Evolutionary conservation across 176 grass and related monocot genomes (phyloP), one percentile per base, ranked within the genome.

Genomic region (Chloris gayana): DNA sequence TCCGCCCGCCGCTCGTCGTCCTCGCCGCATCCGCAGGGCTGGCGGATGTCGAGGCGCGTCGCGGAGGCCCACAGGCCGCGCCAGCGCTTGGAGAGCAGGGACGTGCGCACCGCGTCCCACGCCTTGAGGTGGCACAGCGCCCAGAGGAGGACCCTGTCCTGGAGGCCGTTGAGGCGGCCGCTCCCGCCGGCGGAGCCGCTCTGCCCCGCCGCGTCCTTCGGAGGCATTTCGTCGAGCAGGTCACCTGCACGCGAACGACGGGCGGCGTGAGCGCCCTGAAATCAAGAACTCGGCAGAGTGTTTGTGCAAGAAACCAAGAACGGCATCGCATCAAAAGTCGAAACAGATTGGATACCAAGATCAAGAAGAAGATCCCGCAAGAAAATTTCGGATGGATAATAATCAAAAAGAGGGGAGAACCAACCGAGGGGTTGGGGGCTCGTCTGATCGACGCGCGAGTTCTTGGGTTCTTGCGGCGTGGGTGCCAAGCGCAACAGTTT

Each of bases 91-190:
- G 77, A 74, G 61, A 80, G 21, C 69, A 5, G 6, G 49, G 35
- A 46, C 47, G 69, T 35, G 47, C 70, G 84, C 76, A 74, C 77
- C 60, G 39, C 84, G 69, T 86, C 69, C 84, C 84, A 74, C 38
- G 84, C 49, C 77, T 46, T 67, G 49, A 86, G 49, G 70, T 59
- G 70, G 26, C 29, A 32, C 29, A 80, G 7, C 47, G 74, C 51
- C 14, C 29, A 47, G 46, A 66, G 0, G 45, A 41, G 27, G 76
- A 29, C 0, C 9, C 8, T 1, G 60, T 80, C 77, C 22, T 7
- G 22, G 49, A 80, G 69, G 27, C n/a, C 61, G 76, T 70, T 68
- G 22, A 86, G 22, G 35, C 38, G 25, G 35, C 25, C 25, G 59
- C 34, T 14, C 5, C 30, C 57, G 26, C 35, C 26, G 10, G 22